Evolutionary conservation across 345 rosid species (phyloP), one percentile per base, ranked within the genome.

Genomic region (Arabis hirsuta): DNA sequence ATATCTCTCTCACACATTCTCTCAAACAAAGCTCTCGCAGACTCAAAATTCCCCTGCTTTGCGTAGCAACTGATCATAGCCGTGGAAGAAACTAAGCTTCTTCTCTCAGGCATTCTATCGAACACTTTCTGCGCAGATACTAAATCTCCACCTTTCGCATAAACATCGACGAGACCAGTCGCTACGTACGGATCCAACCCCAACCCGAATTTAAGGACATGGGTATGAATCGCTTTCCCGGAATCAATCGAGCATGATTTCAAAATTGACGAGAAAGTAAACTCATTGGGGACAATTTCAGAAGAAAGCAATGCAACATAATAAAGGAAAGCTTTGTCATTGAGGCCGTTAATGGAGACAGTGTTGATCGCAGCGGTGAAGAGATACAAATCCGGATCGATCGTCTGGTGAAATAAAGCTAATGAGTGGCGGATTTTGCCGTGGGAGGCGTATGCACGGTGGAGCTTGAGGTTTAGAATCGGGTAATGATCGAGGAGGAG

Each of bases 11-110:
- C 69, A 32, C 39, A 6, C 84, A 82, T 65, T 24, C 16, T 26
- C 24, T 87, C 76, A 29, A 89, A 91, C 74, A 91, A 71, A 67
- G 13, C 53, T 48, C 81, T 69, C 0, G 91, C 90, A 43, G 69
- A 82, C 20, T 76, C 78, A 68, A 84, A 67, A 32, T 79, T 74
- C 55, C 91, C 97, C 5, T 89, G 86, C 73, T 83, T 83, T 2
- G 84, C 77, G 51, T 85, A 84, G 73, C 98, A 93, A 1, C 90
- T 84, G 48, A 93, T 79, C 98, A 93, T 93, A 6, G 92, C 76
- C 5, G 97, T 93, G 46, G 76, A 55, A 0, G 92, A 85, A 64
- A 90, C 89, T 29, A 89, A 60, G 61, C 81, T 86, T 76, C 72
- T 89, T 76, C 72, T 89, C 61, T 79, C 83, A 34, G 82, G 81